Conservation (phyloP, 805 yeast genomes). For the Kodamaea neixiangensis region DNA sequence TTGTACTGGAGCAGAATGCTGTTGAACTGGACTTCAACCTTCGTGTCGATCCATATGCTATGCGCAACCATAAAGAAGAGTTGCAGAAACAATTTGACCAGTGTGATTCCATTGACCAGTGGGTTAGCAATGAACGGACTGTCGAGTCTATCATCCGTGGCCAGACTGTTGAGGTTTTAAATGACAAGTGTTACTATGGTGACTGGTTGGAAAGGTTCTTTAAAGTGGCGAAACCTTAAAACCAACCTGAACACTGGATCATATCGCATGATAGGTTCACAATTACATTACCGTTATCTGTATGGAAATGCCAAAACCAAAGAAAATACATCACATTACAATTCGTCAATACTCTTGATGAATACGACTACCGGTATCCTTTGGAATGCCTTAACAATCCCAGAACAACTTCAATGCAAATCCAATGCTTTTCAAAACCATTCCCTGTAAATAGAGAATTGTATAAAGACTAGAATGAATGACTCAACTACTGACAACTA, state of each 20-base stretch:
- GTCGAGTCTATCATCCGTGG: slow-evolving; percentile 37
- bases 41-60: slow-evolving; percentile 43
- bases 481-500: too few species aligned
- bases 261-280: too few species aligned
- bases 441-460: not conserved
- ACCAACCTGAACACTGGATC: not conserved
- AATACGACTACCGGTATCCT: too few species aligned
- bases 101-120: slow-evolving; percentile 33
- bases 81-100: slow-evolving; percentile 24
- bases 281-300: too few species aligned
- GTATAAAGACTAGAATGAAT: not conserved
- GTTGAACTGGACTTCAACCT: slow-evolving; percentile 24
- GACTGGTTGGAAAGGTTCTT: slow-evolving; percentile 37
- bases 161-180: slow-evolving; percentile 33
- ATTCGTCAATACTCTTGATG: too few species aligned
- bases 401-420: too few species aligned
- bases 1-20: not conserved
- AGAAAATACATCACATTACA: too few species aligned
- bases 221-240: not conserved
- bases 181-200: slow-evolving; percentile 37
- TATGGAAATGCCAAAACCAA: too few species aligned
- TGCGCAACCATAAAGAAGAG: slow-evolving; percentile 22
- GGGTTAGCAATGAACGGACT: slow-evolving; percentile 37
- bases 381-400: too few species aligned
- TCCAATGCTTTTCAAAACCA: too few species aligned